Base-by-base conservation (phyloP, 2,329 filamentous ascomycete species). In the Beauveria pseudobassiana region DNA sequence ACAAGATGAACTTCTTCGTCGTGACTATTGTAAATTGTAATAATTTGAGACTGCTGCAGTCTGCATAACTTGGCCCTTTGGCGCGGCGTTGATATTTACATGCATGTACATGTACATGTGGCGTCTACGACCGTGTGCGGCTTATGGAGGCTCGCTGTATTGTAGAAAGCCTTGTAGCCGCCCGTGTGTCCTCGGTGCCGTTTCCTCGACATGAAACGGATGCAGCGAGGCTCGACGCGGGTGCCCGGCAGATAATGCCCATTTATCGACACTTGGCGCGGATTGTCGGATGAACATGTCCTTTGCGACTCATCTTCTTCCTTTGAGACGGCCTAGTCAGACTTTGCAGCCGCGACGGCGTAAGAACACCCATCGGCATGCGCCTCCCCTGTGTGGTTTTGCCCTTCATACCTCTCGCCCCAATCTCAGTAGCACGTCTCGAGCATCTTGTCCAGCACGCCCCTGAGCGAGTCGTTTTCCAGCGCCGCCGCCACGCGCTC, bases 401-500 rank as follows among this genome's bases (percentile, higher is more conserved):
- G 5, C n/a, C 42, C 5, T 46, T 18, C 3, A 2, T 4, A n/a
- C 53, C 5, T 24, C 51, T 38, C 12, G 1, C 45, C 45, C 22
- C 12, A 14, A 10, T 43, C 34, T 30, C 24, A 90, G 66, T 84
- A 82, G 75, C 91, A 96, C 1, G 89, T 93, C 72, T 91, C 87
- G 65, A 98, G 81, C 95, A 99, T 98, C 76, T 95, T 96, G 72
- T 90, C 87, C 65, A 99, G 81, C 38, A 97, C 90, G 46, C 87
- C 87, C 80, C 91, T 91, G 63, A 99, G 78, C 1, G 90, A 96
- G 62, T 90, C 90, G 72, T 99, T 99, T 76, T 98, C 95, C 68
- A 97, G 78, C 7, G 95, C 95, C 10, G 95, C 95, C 1, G 93
- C 93, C 50, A 99, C 95, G 64, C 95, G 82, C 78, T 99, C 95